Evolutionary conservation across 2,329 filamentous ascomycete genomes (phyloP), one percentile per base, ranked within the genome.

Genomic region (Fusarium verrucosum): DNA sequence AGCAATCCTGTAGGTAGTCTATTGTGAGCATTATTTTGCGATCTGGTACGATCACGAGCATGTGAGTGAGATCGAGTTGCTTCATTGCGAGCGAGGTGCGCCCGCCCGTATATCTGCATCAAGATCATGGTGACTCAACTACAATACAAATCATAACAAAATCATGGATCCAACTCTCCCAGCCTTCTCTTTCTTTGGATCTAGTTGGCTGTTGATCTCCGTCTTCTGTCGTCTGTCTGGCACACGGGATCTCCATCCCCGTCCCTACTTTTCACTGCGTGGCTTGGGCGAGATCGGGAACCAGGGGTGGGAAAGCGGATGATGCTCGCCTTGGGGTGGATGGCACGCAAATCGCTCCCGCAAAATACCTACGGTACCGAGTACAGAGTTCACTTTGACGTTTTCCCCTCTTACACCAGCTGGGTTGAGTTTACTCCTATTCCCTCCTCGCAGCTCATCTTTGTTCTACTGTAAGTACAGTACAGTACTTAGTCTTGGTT

Each of bases 211-310:
- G 50, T 50, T 67, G 64, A 67, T 67, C 52, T 56, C 58, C 56
- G 54, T 69, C 65, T 56, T 49, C 44, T 63, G 52, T 57, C n/a
- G 44, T 45, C n/a, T n/a, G n/a, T 67, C 66, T 67, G 59, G 64
- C 59, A 65, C 55, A 62, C 64, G 64, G 64, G 64, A 67, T 67
- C 64, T 63, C 59, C 64, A 67, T 67, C 64, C 64, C 67, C 68
- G 62, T 62, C 68, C 65, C 65, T 70, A 64, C 66, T 56, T 54
- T 60, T 41, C 49, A 40, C 54, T 65, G 55, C 47, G 67, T 71
- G 69, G 69, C 69, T 61, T 71, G 69, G 52, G 44, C 60, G 56
- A 71, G 67, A 71, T 71, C 69, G 69, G 67, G 69, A 62, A 61
- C 66, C 58, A 56, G 65, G 69, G 54, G 58, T 67, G 65, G 56